Base-by-base conservation (phyloP, 2,329 filamentous ascomycete species). In the Blastomyces percursus region DNA sequence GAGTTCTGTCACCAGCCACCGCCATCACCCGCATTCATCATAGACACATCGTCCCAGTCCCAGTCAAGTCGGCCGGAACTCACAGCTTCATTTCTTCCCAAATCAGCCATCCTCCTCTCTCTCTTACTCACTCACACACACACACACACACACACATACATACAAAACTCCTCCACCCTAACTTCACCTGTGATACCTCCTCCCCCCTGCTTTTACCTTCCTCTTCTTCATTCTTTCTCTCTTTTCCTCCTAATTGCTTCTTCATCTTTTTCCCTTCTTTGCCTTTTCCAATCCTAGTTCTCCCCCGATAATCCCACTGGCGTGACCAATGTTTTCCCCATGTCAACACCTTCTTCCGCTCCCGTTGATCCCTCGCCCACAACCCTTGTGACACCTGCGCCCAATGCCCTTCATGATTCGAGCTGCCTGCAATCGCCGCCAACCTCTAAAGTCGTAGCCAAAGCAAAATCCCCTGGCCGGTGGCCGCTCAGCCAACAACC, bases 301-400 rank as follows among this genome's bases (percentile, higher is more conserved):
- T 50, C 59, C 38, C 38, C 50, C 61, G 19, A 44, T n/a, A 40
- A 40, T 38, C 35, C 8, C 46, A 21, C 54, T 69, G 66, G 65
- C 69, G 69, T 74, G 72, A 76, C 77, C 76, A 78, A 80, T 80
- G 78, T 79, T 72, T 74, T 76, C 74, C 74, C 73, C 78, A 80
- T 80, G 78, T 80, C 78, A 76, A 78, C 71, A 63, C 73, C 74
- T 73, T 72, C 74, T 73, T 73, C 75, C 71, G 76, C 73, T 71
- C 68, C 74, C 69, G 74, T 74, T 71, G 68, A 75, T 69, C 70
- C 73, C 71, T 71, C 72, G 70, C 71, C 75, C 71, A 69, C 69
- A 71, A 69, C 74, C 70, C 70, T 76, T 76, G 75, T 79, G 74
- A 78, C 77, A 76, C 73, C 75, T 75, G 75, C 71, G 69, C 62